Conservation (phyloP, 768 basidiomycete species). For the Mycena haematopus region DNA sequence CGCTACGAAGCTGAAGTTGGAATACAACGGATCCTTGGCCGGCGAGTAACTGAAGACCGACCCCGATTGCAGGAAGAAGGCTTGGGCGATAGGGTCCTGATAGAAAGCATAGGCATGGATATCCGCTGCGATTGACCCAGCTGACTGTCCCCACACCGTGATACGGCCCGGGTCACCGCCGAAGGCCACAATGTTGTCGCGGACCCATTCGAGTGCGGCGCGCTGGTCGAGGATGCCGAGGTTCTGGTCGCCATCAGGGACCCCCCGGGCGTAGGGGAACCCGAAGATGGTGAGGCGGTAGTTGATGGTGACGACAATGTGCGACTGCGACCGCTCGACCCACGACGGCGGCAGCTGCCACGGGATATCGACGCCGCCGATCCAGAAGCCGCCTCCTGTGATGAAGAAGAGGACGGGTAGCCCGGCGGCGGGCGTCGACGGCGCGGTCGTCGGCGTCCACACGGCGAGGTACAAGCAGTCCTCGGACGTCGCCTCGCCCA, state of each 20-base stretch:
- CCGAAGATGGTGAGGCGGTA: not conserved
- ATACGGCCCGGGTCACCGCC: not conserved
- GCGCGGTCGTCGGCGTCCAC: too few species aligned
- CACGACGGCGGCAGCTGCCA: not conserved
- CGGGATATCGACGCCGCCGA: not conserved
- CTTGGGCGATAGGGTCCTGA: not conserved
- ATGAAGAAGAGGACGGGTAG: not conserved
- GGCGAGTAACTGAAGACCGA: not conserved
- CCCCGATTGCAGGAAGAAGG: not conserved
- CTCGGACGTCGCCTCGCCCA: too few species aligned
- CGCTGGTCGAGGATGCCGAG: not conserved
- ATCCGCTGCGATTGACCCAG: not conserved
- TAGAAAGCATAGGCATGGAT: not conserved
- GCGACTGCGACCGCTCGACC: not conserved
- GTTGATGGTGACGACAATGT: not conserved
- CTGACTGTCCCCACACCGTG: not conserved
- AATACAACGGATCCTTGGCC: not conserved
- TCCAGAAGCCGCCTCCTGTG: not conserved
- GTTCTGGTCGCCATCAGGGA: not conserved
- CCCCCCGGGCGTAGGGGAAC: not conserved
- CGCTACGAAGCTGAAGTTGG: not conserved
- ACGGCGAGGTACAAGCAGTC: too few species aligned
- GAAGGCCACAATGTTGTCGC: not conserved
- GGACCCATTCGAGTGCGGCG: not conserved
- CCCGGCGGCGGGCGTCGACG: not conserved